These are phyloP conservation scores for Dactylonectria macrodidyma DNA, from an alignment of 2,329 filamentous ascomycete species.

Conservation along the genomic window DNA sequence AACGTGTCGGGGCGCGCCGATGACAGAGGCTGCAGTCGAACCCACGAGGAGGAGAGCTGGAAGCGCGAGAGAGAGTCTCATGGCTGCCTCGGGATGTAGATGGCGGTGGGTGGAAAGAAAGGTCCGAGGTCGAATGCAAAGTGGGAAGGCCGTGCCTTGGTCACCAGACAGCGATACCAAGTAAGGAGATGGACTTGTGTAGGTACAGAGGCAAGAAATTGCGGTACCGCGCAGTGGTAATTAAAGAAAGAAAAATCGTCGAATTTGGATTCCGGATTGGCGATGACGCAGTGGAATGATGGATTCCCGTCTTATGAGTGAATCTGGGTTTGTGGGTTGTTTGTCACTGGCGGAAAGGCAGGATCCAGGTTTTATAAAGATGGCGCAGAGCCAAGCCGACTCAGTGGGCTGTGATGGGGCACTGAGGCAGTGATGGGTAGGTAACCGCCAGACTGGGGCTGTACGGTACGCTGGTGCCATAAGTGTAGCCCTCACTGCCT, in stretches of 20 bases:
- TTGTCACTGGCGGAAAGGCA: constrained; percentile 10
- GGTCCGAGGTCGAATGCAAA: neutral
- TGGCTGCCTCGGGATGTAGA: constrained; percentile 43
- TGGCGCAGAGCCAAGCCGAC: neutral
- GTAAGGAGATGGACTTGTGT: neutral
- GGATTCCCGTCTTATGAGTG: neutral
- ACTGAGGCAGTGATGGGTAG: too few species aligned
- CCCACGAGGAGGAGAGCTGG: constrained; percentile 49
- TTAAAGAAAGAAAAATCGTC: too few species aligned
- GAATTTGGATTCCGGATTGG: neutral
- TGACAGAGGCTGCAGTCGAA: constrained; percentile 43
- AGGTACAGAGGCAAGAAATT: neutral
- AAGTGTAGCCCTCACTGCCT: too few species aligned
- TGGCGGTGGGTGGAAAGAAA: neutral
- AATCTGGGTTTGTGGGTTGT: constrained; percentile 2
- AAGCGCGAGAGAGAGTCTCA: constrained; percentile 52
- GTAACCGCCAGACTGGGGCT: neutral
- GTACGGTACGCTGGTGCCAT: neutral
- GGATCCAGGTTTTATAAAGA: constrained; percentile 6
- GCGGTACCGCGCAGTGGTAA: too few species aligned
- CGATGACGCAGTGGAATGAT: neutral
- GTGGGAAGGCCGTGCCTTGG: constrained; percentile 11
- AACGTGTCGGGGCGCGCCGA: constrained; percentile 43
- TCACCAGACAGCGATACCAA: neutral
- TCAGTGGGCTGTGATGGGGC: neutral